A percentile compares a stretch with the other conserved stretches of the same genome.
Evolutionary conservation across 1,284 basidiomycete genomes (phyloP).

Genomic region (Gomphus sp.): DNA sequence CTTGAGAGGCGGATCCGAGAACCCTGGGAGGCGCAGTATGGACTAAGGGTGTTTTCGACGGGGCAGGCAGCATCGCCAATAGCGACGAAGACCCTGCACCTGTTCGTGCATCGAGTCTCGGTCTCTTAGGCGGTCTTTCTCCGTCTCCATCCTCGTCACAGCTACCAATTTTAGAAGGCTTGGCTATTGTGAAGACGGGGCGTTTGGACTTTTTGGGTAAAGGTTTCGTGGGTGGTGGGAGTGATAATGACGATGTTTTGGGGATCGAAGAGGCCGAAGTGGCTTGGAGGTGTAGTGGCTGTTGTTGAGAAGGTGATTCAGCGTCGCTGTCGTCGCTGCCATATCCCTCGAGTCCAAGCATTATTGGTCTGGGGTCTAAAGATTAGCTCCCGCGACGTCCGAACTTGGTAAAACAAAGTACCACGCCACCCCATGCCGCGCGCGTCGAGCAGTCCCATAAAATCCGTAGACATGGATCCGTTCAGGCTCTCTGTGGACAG

Average conservation of each 20-base stretch:
- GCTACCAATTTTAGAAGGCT: conserved; percentile 20
- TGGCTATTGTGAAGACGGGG: conserved; percentile 19
- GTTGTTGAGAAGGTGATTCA: conserved; percentile 21
- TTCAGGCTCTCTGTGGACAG: neutral
- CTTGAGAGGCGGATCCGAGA: conserved; percentile 35
- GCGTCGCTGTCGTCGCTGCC: conserved; percentile 56
- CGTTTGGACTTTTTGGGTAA: conserved; percentile 17
- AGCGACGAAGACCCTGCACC: conserved; percentile 58
- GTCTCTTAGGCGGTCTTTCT: conserved; percentile 50
- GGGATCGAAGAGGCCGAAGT: conserved; percentile 10
- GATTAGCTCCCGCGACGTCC: neutral
- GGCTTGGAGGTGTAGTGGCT: neutral
- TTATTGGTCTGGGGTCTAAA: conserved; percentile 20
- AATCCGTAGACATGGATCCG: conserved; percentile 3
- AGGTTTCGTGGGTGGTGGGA: conserved; percentile 20
- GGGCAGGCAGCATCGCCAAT: conserved; percentile 59
- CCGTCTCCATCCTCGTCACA: conserved; percentile 30
- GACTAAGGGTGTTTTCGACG: conserved; percentile 10
- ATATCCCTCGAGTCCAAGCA: conserved; percentile 69
- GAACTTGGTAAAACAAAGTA: neutral
- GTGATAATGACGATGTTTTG: conserved; percentile 13
- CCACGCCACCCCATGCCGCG: neutral
- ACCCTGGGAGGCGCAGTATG: conserved; percentile 36
- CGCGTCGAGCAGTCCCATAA: neutral
- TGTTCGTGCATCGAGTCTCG: conserved; percentile 30